Conservation (phyloP, 345 rosid genomes). For the Boechera retrofracta region DNA sequence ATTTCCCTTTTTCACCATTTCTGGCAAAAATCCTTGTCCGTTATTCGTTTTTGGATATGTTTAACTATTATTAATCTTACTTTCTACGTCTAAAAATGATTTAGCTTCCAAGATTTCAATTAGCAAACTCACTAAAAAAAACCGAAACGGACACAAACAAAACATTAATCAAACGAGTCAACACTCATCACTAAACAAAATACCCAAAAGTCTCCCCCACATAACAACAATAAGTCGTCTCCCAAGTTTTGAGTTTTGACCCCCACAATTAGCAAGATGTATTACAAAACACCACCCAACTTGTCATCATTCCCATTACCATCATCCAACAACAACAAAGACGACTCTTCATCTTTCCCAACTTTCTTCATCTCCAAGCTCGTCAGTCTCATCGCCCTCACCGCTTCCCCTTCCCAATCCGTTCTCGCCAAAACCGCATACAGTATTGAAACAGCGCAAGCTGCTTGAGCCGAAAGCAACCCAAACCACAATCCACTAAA, state of each 20-base stretch:
- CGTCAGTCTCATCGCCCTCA: slow-evolving; percentile 65
- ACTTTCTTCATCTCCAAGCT: slow-evolving; percentile 56
- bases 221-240: not conserved
- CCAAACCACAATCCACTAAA: slow-evolving; percentile 96
- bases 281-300: slow-evolving; percentile 43
- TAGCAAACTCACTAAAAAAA: slow-evolving; percentile 24
- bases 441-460: slow-evolving; percentile 72
- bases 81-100: slow-evolving; percentile 13
- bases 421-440: slow-evolving; percentile 66
- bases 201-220: not conserved
- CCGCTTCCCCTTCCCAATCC: slow-evolving; percentile 90
- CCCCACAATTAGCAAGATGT: slow-evolving; percentile 19
- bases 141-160: not conserved
- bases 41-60: not conserved
- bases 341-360: slow-evolving; percentile 48
- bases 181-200: slow-evolving; percentile 26
- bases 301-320: slow-evolving; percentile 47
- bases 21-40: not conserved
- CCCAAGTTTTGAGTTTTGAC: not conserved
- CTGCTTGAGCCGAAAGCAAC: slow-evolving; percentile 84
- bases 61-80: not conserved
- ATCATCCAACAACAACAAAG: slow-evolving; percentile 44
- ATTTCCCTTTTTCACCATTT: slow-evolving; percentile 34
- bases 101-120: slow-evolving; percentile 23
- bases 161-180: slow-evolving; percentile 22